Evolutionary conservation across 2,329 filamentous ascomycete species (phyloP), one percentile per base, ranked within the genome.

Genomic region (Berkeleyomyces basicola): DNA sequence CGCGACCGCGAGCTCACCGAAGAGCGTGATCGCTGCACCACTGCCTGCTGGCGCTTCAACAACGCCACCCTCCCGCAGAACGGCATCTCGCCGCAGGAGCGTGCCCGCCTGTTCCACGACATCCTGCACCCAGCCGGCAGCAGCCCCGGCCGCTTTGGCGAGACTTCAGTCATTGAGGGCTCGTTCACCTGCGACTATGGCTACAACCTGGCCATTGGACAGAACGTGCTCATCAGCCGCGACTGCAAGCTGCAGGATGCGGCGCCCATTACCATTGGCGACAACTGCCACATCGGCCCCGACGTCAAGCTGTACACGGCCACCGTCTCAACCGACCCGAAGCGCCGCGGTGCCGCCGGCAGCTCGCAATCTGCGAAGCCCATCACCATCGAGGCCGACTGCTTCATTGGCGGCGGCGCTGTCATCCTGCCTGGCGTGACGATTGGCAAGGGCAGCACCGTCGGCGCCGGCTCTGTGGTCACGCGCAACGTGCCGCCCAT

Each of bases 111-210:
- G 62, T 88, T 93, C 73, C 78, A 81, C 55, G 82, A 87, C 68
- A 87, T 93, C 58, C 70, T 91, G 23, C 81, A 85, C 67, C 85
- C 86, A 82, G 59, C 80, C 80, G 2, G 76, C 77, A 55, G 74
- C 79, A 7, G 71, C 62, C 88, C 82, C 63, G 58, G 40, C 36
- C 81, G 78, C 33, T 81, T 93, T 4, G 89, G 89, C n/a, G 81
- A 84, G 14, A 83, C 86, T 62, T 86, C 88, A 4, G 78, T 85
- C 49, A 87, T 99, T 36, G 90, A 96, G 69, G 84, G 88, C 2
- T 92, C 92, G 0, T 97, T 99, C 72, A 85, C 80, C 57, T 96
- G 92, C 71, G 90, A 96, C 69, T 96, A 96, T 70, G 93, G 93
- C 0, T 97, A 96, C 75, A 97, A 99, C 72, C 87, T 97, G 68